Conservation (phyloP, 2,329 filamentous ascomycete species). For the Fusarium abutilonis region DNA sequence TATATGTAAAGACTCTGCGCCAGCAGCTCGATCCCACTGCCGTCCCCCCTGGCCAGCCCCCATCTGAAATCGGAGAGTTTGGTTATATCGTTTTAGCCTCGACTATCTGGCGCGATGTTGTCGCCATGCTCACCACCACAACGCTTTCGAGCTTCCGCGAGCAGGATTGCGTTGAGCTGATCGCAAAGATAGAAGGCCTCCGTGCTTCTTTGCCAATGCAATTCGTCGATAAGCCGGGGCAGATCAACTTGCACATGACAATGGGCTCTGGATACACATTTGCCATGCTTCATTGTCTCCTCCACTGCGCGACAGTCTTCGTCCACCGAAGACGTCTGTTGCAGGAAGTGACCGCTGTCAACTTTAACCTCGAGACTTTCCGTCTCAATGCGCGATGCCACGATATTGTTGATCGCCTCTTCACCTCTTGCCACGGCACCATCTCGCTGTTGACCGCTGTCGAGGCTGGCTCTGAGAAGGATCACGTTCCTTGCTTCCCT, state of each 20-base stretch:
- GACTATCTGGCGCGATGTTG: constrained; percentile 69
- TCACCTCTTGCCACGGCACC: constrained; percentile 68
- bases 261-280: constrained; percentile 72
- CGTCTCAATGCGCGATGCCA: constrained; percentile 61
- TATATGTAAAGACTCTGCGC: constrained; percentile 66
- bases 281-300: constrained; percentile 69
- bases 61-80: constrained; percentile 67
- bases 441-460: constrained; percentile 65
- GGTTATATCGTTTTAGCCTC: constrained; percentile 69
- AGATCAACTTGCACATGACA: constrained; percentile 70
- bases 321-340: constrained; percentile 68
- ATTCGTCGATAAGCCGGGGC: constrained; percentile 68
- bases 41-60: constrained; percentile 51
- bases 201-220: constrained; percentile 66
- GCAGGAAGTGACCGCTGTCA: constrained; percentile 64
- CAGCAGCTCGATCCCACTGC: constrained; percentile 52
- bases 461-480: constrained; percentile 66
- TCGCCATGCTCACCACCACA: constrained; percentile 68
- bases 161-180: constrained; percentile 60
- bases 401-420: constrained; percentile 65
- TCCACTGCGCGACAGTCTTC: constrained; percentile 70
- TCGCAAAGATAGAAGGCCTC: constrained; percentile 65
- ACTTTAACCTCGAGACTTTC: constrained; percentile 65
- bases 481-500: constrained; percentile 67
- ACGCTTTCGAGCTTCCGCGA: constrained; percentile 64